Evolutionary conservation across 345 rosid species (phyloP), one percentile per base, ranked within the genome.

Genomic region (Litchi chinensis): DNA sequence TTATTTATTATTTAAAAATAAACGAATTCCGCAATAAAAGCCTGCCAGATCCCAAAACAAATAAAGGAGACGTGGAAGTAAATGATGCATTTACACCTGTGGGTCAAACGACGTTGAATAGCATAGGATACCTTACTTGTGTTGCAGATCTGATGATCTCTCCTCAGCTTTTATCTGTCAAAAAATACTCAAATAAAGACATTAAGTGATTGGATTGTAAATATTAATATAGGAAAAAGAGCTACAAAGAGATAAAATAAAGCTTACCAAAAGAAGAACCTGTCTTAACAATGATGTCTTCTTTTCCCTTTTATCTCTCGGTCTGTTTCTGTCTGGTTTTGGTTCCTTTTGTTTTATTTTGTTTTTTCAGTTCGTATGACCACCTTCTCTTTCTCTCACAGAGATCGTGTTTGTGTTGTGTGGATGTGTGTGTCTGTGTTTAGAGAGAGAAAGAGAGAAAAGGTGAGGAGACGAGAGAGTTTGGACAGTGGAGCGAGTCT

Each of bases 61-160:
- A 66, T 2, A 68, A 68, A 11, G 15, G 18, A 44, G 21, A 63
- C 3, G 54, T 9, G 15, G 7, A 10, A 21, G 6, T 21, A 19
- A 60, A 60, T 60, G 26, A 22, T 70, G 46, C 11, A 68, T 41
- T 19, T 19, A 68, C 11, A 41, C 8, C 5, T 9, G 3, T 26
- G 16, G 37, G 21, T 56, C 10, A 72, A 10, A 19, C 0, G 21
- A 60, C 6, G 12, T 39, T n/a, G 24, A 41, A 21, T 41, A 48
- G 76, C 84, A 82, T 82, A 37, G 84, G 76, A 77, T 82, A 74
- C 84, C 84, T 81, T 68, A 37, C 73, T 46, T 16, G 16, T 24
- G 5, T 68, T 40, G 65, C 11, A 41, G 73, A 65, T 32, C 70
- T 15, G 70, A 8, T 19, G 4, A 15, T 46, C 5, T 12, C 9